Percentiles rank a stretch among this genome's conserved stretches.
phyloP scores from a whole-genome alignment of 2,329 filamentous ascomycete species.

The Juglanconis oblonga region DNA sequence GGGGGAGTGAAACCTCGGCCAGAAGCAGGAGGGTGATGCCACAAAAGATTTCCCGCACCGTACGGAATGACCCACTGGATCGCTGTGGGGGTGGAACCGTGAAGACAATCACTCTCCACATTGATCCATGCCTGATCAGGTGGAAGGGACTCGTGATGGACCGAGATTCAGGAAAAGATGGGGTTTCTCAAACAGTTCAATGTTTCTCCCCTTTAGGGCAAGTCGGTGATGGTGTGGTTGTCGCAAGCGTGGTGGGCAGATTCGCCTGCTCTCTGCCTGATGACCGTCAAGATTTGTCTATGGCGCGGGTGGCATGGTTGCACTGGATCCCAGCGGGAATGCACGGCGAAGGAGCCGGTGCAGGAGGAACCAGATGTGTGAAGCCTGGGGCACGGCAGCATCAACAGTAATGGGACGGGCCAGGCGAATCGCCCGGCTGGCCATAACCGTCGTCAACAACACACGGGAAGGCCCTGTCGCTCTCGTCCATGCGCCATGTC shows the following conservation, averaged over 20 bases:
- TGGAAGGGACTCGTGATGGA: neutral
- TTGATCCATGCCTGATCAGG: neutral
- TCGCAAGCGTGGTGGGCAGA: neutral
- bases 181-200: neutral
- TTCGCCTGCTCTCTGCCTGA: neutral
- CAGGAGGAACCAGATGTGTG: neutral
- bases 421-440: slow-evolving; percentile 5
- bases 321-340: neutral
- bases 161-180: neutral
- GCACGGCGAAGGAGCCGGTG: neutral
- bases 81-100: neutral
- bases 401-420: neutral
- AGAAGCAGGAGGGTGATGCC: too few relatives aligned
- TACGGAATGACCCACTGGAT: neutral
- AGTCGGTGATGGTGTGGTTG: neutral
- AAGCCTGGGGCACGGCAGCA: neutral
- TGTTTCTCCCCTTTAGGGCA: too few relatives aligned
- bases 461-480: slow-evolving; percentile 1
- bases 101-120: neutral
- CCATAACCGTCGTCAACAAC: neutral
- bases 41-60: neutral
- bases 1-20: too few relatives aligned
- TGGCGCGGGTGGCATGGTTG: neutral
- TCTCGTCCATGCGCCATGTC: neutral
- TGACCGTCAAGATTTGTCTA: neutral